These are phyloP conservation scores for Wolfiporia cocos DNA, from an alignment of 1,284 basidiomycete genomes.

Conservation along the genomic window DNA sequence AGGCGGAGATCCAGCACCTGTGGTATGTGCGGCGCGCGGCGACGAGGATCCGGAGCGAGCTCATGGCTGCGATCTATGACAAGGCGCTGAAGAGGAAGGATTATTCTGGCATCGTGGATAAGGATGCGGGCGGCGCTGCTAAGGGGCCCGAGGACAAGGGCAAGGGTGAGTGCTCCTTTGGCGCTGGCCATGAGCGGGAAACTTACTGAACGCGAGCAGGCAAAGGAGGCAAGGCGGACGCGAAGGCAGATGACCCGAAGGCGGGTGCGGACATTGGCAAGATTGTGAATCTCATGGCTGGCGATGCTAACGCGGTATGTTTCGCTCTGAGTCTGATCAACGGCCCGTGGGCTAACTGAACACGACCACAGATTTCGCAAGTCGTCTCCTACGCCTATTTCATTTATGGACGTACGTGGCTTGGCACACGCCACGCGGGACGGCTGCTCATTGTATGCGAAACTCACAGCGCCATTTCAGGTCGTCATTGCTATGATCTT, in stretches of 20 bases:
- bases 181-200: too few species aligned
- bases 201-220: too few species aligned
- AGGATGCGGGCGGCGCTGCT: slow-evolving; percentile 32
- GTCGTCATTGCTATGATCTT: slow-evolving; percentile 71
- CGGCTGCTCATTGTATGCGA: too few species aligned
- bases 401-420: slow-evolving; percentile 50
- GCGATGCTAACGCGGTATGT: slow-evolving; percentile 50
- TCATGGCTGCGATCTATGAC: slow-evolving; percentile 84
- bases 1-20: slow-evolving; percentile 73
- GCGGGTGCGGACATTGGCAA: slow-evolving; percentile 71
- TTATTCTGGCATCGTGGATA: slow-evolving; percentile 69
- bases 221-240: slow-evolving; percentile 18
- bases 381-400: slow-evolving; percentile 50
- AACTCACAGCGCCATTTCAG: slow-evolving; percentile 69
- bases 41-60: slow-evolving; percentile 63
- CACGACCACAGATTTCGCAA: slow-evolving; percentile 38
- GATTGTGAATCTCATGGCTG: slow-evolving; percentile 76
- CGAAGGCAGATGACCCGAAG: slow-evolving; percentile 51
- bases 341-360: too few species aligned
- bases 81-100: slow-evolving; percentile 86
- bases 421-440: too few species aligned
- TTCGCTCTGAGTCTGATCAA: too few species aligned
- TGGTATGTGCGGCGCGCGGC: slow-evolving; percentile 73
- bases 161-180: too few species aligned
- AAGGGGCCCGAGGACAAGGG: slow-evolving; percentile 16